Conservation (phyloP, 148 eudicot genomes). For the Nyssa sinensis region DNA sequence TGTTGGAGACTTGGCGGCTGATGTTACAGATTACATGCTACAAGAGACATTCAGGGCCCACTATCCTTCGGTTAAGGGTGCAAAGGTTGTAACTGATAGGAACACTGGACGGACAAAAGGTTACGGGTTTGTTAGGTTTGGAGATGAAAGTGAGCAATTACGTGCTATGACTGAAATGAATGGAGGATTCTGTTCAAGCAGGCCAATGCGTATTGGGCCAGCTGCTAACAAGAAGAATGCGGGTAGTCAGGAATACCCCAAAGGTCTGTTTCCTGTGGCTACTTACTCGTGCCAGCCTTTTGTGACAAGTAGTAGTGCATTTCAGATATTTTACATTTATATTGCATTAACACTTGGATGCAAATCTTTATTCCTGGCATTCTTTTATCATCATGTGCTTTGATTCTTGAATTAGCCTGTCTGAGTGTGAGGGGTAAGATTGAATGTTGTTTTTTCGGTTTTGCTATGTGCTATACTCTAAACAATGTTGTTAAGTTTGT, state of each 20-base stretch:
- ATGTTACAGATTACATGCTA: conserved; percentile 78
- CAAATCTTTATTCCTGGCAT: neutral
- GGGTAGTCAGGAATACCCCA: conserved; percentile 31
- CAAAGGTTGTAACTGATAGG: conserved; percentile 90
- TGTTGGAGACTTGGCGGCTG: conserved; percentile 91
- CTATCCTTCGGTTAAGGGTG: conserved; percentile 82
- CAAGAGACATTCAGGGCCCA: conserved; percentile 78
- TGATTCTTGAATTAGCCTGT: conserved; percentile 6
- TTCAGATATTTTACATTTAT: neutral
- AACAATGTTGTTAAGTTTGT: conserved; percentile 15
- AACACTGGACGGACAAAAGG: conserved; percentile 81
- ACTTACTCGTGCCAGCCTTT: neutral
- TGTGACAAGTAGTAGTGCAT: neutral
- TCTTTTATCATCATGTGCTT: conserved; percentile 3
- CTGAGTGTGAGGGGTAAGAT: conserved; percentile 15
- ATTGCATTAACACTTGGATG: neutral
- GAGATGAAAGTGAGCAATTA: conserved; percentile 76
- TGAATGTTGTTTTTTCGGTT: neutral
- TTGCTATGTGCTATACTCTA: neutral
- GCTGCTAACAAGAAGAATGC: conserved; percentile 77
- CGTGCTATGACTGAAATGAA: conserved; percentile 98
- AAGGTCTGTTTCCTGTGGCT: conserved; percentile 28
- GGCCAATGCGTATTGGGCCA: conserved; percentile 92
- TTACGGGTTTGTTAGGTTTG: conserved; percentile 89
- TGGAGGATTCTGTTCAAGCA: conserved; percentile 68